Percentiles rank a stretch among this genome's conserved stretches.
phyloP scores from a whole-genome alignment of 2,329 filamentous ascomycete genomes.

The Colletotrichum sp. region DNA sequence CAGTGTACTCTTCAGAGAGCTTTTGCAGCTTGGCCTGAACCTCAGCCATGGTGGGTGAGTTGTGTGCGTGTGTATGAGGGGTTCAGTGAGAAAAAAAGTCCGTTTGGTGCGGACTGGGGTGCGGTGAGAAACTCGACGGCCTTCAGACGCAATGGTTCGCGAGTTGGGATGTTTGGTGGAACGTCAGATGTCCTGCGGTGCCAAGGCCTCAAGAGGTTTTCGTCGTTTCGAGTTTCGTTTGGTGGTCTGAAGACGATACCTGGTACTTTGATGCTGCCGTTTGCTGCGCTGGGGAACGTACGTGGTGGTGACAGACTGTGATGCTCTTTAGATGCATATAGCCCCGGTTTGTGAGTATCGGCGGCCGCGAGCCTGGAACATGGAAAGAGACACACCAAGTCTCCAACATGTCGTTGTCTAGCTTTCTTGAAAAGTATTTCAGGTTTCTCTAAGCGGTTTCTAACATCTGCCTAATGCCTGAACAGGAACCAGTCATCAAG shows the following conservation, averaged over 20 bases:
- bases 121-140: neutral
- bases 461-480: neutral
- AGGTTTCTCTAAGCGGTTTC: accelerated
- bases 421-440: neutral
- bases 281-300: neutral
- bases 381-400: neutral
- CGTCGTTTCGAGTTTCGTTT: neutral
- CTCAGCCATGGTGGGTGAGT: constrained; percentile 63
- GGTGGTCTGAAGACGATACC: neutral
- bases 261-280: neutral
- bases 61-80: neutral
- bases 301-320: constrained; percentile 8
- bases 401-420: neutral
- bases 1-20: constrained; percentile 86
- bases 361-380: neutral
- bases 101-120: neutral
- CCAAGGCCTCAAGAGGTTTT: neutral
- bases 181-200: neutral
- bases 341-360: neutral
- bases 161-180: neutral
- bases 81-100: constrained; percentile 7
- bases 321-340: neutral
- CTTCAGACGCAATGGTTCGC: neutral
- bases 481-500: neutral
- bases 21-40: constrained; percentile 79